Evolutionary conservation across 192 early-diverging fungal genomes (phyloP), one percentile per base, ranked within the genome.

Genomic region (Chytriomyces confervae): DNA sequence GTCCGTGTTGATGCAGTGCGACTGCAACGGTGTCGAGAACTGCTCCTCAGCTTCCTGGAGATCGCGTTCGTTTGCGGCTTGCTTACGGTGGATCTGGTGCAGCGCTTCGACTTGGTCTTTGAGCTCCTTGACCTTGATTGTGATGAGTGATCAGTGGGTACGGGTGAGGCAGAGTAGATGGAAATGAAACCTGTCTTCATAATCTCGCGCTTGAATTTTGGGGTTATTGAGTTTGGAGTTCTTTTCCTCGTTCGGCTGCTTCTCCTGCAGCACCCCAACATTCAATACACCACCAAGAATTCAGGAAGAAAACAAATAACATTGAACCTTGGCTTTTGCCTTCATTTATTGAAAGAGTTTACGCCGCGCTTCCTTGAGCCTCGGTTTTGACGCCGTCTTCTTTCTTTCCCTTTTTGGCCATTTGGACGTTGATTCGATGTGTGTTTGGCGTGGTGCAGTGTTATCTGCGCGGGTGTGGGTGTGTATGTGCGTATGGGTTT

Each of bases 191-290:
- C 24, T 27, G 71, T 68, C 49, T 88, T 91, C 89, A 91, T 91
- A 13, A 89, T 82, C 24, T 89, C 86, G 49, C 87, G 79, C 87
- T 68, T 89, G 84, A 44, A 91, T 89, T 77, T 91, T 91, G 64
- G 88, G 70, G 29, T 62, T 61, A 63, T 90, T 91, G 23, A 91
- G 72, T 50, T 81, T 83, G 47, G 84, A 80, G 72, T 85, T 86
- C 53, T 88, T 87, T 71, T 86, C 85, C 67, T 91, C 89, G 47
- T 80, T 62, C 4, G 43, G 72, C 61, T 83, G 82, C 75, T 81
- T 83, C 61, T 85, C 86, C 85, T 87, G 29, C n/a, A 46, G 50
- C 27, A 18, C 20, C 1, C 18, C 46, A 6, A 2, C 11, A 44
- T 7, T 11, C 64, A 23, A 73, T 9, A 10, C 11, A 60, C 13